A percentile compares a stretch with the other conserved stretches of the same genome.
Conservation (phyloP, 805 yeast genomes). For the Ogataea corticis region DNA sequence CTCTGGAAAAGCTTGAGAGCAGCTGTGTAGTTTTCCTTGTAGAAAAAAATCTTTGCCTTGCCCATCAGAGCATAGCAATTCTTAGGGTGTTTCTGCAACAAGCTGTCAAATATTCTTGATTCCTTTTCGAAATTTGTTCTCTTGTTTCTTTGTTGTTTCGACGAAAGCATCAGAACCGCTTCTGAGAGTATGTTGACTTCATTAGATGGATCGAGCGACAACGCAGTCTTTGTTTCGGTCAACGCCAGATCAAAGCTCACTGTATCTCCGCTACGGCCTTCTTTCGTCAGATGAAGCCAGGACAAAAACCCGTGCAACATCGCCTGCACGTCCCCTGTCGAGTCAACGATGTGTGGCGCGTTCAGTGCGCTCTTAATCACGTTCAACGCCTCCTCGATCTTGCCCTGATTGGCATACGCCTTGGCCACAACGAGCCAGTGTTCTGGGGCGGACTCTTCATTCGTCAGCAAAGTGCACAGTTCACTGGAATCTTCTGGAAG, state of each 20-base stretch:
- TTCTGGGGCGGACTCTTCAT: constrained; percentile 72
- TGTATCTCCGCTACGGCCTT: constrained; percentile 30
- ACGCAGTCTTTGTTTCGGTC: constrained; percentile 44
- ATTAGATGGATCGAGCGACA: constrained; percentile 44
- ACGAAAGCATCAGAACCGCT: constrained; percentile 62
- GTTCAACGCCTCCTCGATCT: constrained; percentile 59
- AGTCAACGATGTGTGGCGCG: constrained; percentile 31
- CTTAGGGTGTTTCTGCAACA: constrained; percentile 52
- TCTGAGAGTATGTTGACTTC: constrained; percentile 60
- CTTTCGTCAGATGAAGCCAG: constrained; percentile 66
- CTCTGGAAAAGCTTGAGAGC: constrained; percentile 86
- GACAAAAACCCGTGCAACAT: constrained; percentile 62
- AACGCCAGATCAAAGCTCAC: constrained; percentile 30
- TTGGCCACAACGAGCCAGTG: constrained; percentile 85
- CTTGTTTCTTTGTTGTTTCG: constrained; percentile 62
- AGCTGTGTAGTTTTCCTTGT: constrained; percentile 66
- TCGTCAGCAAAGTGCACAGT: constrained; percentile 71
- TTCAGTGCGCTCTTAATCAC: constrained; percentile 63
- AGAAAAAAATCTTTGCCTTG: constrained; percentile 77
- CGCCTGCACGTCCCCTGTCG: constrained; percentile 43
- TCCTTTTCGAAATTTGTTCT: constrained; percentile 71
- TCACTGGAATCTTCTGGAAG: constrained; percentile 90
- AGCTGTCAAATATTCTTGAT: constrained; percentile 62
- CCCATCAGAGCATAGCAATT: constrained; percentile 80
- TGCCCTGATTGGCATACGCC: constrained; percentile 69